Evolutionary conservation across 2,329 filamentous ascomycete species (phyloP), one percentile per base, ranked within the genome.

Genomic region (Thermothelomyces thermophilus): DNA sequence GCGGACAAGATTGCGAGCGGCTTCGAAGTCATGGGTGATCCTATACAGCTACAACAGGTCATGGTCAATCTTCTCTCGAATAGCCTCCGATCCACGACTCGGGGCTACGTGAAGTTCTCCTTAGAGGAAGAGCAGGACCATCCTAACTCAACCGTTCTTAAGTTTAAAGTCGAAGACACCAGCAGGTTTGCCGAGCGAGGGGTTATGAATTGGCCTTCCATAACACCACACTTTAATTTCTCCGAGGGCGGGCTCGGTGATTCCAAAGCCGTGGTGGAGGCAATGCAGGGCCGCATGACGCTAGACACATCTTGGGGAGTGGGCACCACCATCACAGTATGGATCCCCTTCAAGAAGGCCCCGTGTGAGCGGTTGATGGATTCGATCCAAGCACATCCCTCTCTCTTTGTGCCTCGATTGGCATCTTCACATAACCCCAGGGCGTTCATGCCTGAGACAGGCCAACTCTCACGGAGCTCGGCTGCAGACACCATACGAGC

Each of bases 1-100:
- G 75, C 80, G 6, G 70, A 74, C 1, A 77, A 82, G 37, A 77
- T 86, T 7, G 76, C 79, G 43, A 74, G 75, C 28, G 81, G 88
- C 58, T 70, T 93, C 49, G 83, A 90, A 41, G 87, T 95, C 3
- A 82, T 95, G 60, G 90, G 90, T 13, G 90, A 95, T 60, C 88
- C 89, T 8, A 87, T 89, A 10, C 79, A 89, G 31, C 73, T 95
- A 28, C 80, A 90, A 41, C 90, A 95, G 61, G 90, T 95, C 53
- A 77, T 91, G 34, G 88, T 84, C 2, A 91, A 90, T 60, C 70
- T 91, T 1, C 70, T 90, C 17, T 89, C 85, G 2, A 88, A 88
- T 63, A 83, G 80, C 54, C 85, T 87, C 68, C 87, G 87, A 58
- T 88, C 88, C 60, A 87, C 84, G 0, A 80, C 76, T 14, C 75